Evolutionary conservation across 1,139 yeast genomes (phyloP).

Genomic region (Meyerozyma sp.): DNA sequence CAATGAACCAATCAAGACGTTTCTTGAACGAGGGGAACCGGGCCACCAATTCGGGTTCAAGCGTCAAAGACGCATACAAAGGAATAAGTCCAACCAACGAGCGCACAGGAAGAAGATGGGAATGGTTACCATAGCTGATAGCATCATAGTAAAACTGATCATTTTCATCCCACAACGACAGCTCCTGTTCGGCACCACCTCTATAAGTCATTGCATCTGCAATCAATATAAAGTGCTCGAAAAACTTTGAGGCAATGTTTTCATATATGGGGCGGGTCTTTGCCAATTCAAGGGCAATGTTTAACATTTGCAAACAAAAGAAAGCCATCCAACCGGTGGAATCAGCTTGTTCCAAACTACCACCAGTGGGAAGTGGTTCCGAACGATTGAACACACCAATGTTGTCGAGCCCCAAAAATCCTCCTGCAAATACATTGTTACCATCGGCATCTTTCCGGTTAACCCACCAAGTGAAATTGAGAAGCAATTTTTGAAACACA

Average conservation of each 20-base stretch:
- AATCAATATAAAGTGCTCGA: constrained; percentile 87
- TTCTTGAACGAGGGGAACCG: constrained; percentile 82
- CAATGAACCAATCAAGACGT: constrained; percentile 81
- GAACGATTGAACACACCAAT: constrained; percentile 93
- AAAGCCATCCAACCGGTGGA: constrained; percentile 99
- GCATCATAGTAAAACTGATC: constrained; percentile 92
- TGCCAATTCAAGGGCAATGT: constrained; percentile 87
- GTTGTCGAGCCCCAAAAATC: constrained; percentile 89
- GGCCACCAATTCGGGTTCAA: constrained; percentile 80
- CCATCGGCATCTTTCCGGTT: constrained; percentile 88
- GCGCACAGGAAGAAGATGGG: constrained; percentile 77
- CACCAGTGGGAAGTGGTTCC: constrained; percentile 93
- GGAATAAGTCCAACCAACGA: constrained; percentile 94
- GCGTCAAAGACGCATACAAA: constrained; percentile 81
- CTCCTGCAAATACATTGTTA: constrained; percentile 91
- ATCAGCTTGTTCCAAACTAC: constrained; percentile 89
- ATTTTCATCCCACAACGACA: constrained; percentile 84
- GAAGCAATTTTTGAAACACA: constrained; percentile 82
- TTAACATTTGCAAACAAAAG: constrained; percentile 85
- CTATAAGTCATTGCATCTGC: constrained; percentile 92
- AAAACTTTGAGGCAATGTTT: constrained; percentile 91
- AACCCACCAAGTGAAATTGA: constrained; percentile 98
- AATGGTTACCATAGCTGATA: constrained; percentile 73
- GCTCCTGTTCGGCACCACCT: constrained; percentile 41
- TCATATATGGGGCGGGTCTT: constrained; percentile 85